These are phyloP conservation scores for Botrytis squamosa DNA, from an alignment of 2,329 filamentous ascomycete species.

Conservation along the genomic window DNA sequence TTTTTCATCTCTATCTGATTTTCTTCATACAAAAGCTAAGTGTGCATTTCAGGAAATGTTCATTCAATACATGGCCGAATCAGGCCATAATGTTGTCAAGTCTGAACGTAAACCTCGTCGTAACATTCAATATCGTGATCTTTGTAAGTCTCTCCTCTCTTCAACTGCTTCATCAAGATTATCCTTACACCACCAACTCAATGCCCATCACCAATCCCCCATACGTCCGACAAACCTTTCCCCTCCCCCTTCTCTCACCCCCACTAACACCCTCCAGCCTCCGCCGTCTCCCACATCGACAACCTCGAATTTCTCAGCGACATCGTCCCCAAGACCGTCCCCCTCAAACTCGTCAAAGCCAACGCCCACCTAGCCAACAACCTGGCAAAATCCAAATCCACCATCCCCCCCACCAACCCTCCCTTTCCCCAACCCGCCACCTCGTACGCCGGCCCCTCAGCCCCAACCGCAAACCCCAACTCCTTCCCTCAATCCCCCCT, in stretches of 20 bases:
- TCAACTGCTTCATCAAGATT: slow-evolving; percentile 19
- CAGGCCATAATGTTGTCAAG: slow-evolving; percentile 84
- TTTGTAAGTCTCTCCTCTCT: slow-evolving; percentile 56
- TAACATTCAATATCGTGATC: slow-evolving; percentile 94
- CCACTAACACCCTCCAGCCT: slow-evolving; percentile 55
- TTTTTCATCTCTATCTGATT: slow-evolving; percentile 15
- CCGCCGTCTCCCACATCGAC: slow-evolving; percentile 81
- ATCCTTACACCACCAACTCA: neutral
- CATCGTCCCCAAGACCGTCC: slow-evolving; percentile 81
- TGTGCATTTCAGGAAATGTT: slow-evolving; percentile 72
- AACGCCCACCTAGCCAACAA: slow-evolving; percentile 46
- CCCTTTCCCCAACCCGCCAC: neutral
- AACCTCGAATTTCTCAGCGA: slow-evolving; percentile 94
- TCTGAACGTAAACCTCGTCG: slow-evolving; percentile 87
- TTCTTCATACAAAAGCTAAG: slow-evolving; percentile 21
- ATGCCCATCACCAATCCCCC: slow-evolving; percentile 19
- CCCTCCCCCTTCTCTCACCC: neutral
- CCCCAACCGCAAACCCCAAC: neutral
- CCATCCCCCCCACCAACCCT: neutral
- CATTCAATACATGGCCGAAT: slow-evolving; percentile 83
- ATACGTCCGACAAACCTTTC: neutral
- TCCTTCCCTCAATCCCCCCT: neutral
- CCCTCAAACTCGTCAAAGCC: slow-evolving; percentile 77
- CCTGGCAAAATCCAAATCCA: neutral
- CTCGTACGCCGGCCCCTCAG: slow-evolving; percentile 5